Percentiles rank a stretch among this genome's conserved stretches.
These are phyloP conservation scores for Escallonia herrerae DNA, from an alignment of 129 eudicot species.

Conservation along the genomic window DNA sequence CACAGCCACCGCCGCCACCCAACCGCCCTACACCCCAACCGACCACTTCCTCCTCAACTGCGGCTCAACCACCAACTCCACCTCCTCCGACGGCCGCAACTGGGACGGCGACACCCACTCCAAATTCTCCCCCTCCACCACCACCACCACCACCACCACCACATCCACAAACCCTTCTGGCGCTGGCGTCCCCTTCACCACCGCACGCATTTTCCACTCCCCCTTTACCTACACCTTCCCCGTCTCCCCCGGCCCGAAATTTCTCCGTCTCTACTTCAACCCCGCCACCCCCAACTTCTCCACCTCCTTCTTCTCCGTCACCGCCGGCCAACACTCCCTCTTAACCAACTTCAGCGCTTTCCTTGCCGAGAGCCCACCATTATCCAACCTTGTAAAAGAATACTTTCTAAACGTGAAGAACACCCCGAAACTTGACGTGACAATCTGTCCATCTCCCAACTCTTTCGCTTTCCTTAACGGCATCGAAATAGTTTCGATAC, in stretches of 20 bases:
- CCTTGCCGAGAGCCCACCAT: constrained; percentile 10
- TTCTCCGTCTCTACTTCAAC: constrained; percentile 60
- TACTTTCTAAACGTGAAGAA: constrained; percentile 22
- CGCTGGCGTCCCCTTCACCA: constrained; percentile 11
- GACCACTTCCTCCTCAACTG: constrained; percentile 26
- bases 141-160: constrained; percentile 10
- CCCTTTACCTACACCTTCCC: constrained; percentile 36
- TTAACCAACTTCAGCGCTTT: constrained; percentile 38
- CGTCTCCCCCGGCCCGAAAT: constrained; percentile 31
- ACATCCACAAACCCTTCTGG: constrained; percentile 1
- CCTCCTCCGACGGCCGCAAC: not conserved
- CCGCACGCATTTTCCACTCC: constrained; percentile 32
- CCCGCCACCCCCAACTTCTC: constrained; percentile 16
- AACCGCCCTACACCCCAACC: constrained; percentile 21
- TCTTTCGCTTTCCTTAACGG: constrained; percentile 48
- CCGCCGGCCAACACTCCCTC: constrained; percentile 30
- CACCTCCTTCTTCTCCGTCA: constrained; percentile 29
- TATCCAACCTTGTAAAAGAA: constrained; percentile 22
- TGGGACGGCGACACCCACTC: constrained; percentile 34
- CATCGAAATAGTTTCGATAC: constrained; percentile 45
- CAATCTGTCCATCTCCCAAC: constrained; percentile 33
- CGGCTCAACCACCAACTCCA: constrained; percentile 11
- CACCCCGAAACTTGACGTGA: constrained; percentile 16
- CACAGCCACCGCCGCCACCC: not conserved
- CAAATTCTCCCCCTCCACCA: constrained; percentile 4